Conservation (phyloP, 108 stramenopile species). For the Cyclotella choctawhatcheeana region DNA sequence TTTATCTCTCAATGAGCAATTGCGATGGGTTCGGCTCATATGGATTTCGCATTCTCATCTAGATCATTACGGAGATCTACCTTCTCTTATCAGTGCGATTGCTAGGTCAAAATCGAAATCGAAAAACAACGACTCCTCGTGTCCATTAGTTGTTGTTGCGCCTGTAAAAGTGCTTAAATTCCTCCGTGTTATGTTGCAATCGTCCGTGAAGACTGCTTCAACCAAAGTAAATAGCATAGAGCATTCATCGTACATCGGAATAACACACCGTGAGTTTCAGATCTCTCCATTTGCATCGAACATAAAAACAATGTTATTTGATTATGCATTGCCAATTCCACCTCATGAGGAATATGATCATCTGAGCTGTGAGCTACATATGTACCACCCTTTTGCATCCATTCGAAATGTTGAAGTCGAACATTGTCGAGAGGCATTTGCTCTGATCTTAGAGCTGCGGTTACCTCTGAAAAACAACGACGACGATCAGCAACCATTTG, state of each 20-base stretch:
- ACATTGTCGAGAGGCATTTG: conserved; percentile 74
- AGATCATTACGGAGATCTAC: conserved; percentile 83
- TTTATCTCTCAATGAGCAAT: conserved; percentile 36
- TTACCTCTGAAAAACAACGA: conserved; percentile 17
- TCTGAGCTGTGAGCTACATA: not conserved
- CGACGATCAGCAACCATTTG: conserved; percentile 19
- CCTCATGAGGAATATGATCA: not conserved
- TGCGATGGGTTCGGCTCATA: conserved; percentile 55
- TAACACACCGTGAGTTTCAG: conserved; percentile 53
- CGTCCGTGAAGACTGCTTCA: conserved; percentile 1
- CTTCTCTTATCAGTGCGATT: conserved; percentile 51
- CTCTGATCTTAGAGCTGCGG: conserved; percentile 57
- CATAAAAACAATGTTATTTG: conserved; percentile 27
- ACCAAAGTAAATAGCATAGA: not conserved
- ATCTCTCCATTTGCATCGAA: conserved; percentile 39
- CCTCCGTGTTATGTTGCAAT: conserved; percentile 27
- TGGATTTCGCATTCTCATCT: conserved; percentile 89
- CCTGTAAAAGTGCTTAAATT: conserved; percentile 54
- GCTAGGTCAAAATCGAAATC: conserved; percentile 26
- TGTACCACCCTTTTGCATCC: conserved; percentile 54
- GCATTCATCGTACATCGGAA: conserved; percentile 30
- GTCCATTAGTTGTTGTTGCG: conserved; percentile 60
- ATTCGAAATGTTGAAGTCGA: conserved; percentile 69
- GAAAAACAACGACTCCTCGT: conserved; percentile 16
- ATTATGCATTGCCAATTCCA: conserved; percentile 28